phyloP scores from a whole-genome alignment of 2,329 filamentous ascomycete genomes.

The Ophidiomyces ophidiicola region DNA sequence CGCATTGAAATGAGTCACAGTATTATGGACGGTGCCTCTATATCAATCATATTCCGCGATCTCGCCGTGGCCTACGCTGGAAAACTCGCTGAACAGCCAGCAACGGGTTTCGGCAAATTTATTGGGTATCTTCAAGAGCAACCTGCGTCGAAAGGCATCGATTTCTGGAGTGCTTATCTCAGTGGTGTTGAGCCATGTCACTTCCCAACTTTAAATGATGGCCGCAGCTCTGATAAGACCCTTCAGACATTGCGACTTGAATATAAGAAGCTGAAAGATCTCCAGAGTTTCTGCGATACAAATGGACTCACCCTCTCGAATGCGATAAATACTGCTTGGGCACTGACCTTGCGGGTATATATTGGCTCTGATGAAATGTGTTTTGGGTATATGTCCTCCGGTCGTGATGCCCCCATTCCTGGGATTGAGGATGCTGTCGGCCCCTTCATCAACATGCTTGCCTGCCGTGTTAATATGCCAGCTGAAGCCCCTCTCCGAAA shows the following conservation, averaged over 20 bases:
- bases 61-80: conserved; percentile 36
- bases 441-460: conserved; percentile 19
- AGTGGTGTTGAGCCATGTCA: conserved; percentile 25
- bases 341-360: conserved; percentile 47
- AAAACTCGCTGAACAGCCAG: conserved; percentile 27
- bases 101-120: conserved; percentile 27
- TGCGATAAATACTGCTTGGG: conserved; percentile 60
- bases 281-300: conserved; percentile 32
- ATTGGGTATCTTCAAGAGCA: conserved; percentile 23
- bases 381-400: conserved; percentile 18
- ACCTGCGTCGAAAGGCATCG: conserved; percentile 21
- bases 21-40: conserved; percentile 41
- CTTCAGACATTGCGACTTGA: conserved; percentile 24
- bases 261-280: conserved; percentile 20
- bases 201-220: conserved; percentile 28
- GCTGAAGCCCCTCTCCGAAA: conserved; percentile 25
- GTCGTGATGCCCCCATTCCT: conserved; percentile 16
- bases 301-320: conserved; percentile 40
- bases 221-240: conserved; percentile 16
- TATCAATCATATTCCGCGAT: conserved; percentile 39
- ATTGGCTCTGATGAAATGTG: conserved; percentile 54
- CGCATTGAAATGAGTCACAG: conserved; percentile 42
- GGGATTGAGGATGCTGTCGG: conserved; percentile 17
- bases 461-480: conserved; percentile 16
- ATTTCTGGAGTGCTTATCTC: conserved; percentile 31